Base-by-base conservation (phyloP, 1,284 basidiomycete species). In the Cryptococcus sp. region DNA sequence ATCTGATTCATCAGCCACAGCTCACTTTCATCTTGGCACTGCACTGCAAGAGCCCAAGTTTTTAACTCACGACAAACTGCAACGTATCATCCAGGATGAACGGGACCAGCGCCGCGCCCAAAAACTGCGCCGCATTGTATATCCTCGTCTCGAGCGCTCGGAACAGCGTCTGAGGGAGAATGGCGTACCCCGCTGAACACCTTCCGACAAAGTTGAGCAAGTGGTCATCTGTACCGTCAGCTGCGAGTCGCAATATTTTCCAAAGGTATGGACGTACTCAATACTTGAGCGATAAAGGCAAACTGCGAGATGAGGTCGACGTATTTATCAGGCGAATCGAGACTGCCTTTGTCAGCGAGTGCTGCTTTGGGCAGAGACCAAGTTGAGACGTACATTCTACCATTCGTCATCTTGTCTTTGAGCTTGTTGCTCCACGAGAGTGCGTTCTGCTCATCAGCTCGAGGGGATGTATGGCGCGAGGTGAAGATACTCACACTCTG, bases 391-490 rank as follows among this genome's bases (percentile, higher is more conserved):
- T 67, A 93, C 90, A 86, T 88, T 74, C 90, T 90, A 51, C 84
- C 86, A 57, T 85, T 90, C 34, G 89, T 89, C 63, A 97, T 83
- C 69, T 90, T 88, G 73, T 95, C 91, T 58, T 83, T 83, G 39
- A 94, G 75, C 67, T 87, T 90, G 54, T 83, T 83, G 39, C 87
- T 81, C 88, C 87, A 90, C 31, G 80, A 62, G 54, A 65, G 62
- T 52, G 53, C 58, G 56, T 54, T 60, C 48, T 58, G 45, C 45
- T 54, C 51, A 46, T 43, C 25, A 39, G 43, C 31, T 36, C 28
- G 12, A 26, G 31, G 31, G 2, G 4, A 23, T 21, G 33, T 22
- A 33, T 26, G 18, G 33, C 5, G 25, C 44, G 32, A 38, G 24
- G 35, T 31, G 19, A 14, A 19, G 19, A 3, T 34, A 78, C 82